Base-by-base conservation (phyloP, 2,329 filamentous ascomycete genomes). In the Diplodia sapinea region DNA sequence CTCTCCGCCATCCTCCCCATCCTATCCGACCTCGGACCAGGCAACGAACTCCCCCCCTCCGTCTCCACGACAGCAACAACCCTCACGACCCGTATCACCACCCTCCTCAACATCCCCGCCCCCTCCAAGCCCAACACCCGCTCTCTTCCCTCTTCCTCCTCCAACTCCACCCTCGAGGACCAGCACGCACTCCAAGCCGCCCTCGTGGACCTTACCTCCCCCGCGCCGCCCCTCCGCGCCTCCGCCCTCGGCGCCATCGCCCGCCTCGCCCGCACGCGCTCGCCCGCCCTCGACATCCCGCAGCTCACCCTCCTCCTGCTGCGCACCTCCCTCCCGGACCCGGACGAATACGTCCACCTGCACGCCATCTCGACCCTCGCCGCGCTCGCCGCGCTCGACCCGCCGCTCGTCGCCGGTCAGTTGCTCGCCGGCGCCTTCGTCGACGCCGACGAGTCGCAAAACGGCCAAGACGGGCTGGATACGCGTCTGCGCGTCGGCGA, bases 331-430 rank as follows among this genome's bases (percentile, higher is more conserved):
- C 80, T 92, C 1, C 83, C 85, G 69, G 89, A 91, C 59, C 81
- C 84, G 6, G 91, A 93, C 67, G 89, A 91, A 67, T 93, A 89
- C 73, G 88, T 92, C 69, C 90, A 91, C 72, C 80, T 90, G 2
- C 84, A 87, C n/a, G 86, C 88, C 17, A 86, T 93, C 69, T 87
- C 87, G 69, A 83, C 89, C 1, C 87, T 91, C 68, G 85, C 86
- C 0, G 84, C 87, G 29, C 77, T 93, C 12, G 85, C 89, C 0
- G 79, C 83, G 69, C 83, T 81, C 67, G 89, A 91, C 62, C 88
- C 89, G 0, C 85, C 83, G 51, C 85, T 89, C 0, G 88, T 88
- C 0, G 80, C 86, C 3, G 43, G 43, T 1, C 83, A 81, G 26
- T 89, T 91, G 71, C 79, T 93, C 0, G 78, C 90, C 0, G 89